Conservation (phyloP, 257 asterid species). For the Fraxinus quadrangulata region DNA sequence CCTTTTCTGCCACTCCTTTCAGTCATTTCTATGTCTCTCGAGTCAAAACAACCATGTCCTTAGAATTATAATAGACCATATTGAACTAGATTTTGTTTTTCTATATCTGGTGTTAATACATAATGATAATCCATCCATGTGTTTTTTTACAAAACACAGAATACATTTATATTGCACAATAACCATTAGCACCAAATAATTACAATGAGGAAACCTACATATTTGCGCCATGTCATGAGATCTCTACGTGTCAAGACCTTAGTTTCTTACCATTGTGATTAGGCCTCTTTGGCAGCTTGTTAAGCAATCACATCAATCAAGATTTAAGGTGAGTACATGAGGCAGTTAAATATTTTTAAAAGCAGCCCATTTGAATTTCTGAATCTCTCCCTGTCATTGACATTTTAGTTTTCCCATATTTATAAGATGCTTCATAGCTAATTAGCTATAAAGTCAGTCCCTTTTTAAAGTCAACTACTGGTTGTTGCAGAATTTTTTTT, state of each 20-base stretch:
- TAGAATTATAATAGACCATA: background rate
- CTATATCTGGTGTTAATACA: background rate
- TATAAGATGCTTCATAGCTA: background rate
- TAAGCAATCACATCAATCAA: background rate
- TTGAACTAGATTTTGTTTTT: background rate
- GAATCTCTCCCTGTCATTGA: background rate
- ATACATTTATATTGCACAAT: background rate
- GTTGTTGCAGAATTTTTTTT: background rate
- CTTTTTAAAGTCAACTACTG: background rate
- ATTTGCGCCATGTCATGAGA: background rate
- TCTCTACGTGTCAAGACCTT: background rate
- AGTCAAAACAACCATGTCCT: background rate
- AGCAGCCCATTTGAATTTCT: background rate
- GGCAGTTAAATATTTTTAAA: background rate
- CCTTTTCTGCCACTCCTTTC: background rate
- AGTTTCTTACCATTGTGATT: background rate
- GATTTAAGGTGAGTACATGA: background rate
- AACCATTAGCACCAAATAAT: no score
- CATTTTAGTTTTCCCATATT: background rate
- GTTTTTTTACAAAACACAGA: background rate
- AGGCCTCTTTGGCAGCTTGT: background rate
- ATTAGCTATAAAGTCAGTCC: background rate
- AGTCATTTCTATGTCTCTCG: background rate
- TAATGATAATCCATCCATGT: background rate
- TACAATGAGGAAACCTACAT: background rate